Base-by-base conservation (phyloP, 257 asterid species). In the Nemophila menziesii region DNA sequence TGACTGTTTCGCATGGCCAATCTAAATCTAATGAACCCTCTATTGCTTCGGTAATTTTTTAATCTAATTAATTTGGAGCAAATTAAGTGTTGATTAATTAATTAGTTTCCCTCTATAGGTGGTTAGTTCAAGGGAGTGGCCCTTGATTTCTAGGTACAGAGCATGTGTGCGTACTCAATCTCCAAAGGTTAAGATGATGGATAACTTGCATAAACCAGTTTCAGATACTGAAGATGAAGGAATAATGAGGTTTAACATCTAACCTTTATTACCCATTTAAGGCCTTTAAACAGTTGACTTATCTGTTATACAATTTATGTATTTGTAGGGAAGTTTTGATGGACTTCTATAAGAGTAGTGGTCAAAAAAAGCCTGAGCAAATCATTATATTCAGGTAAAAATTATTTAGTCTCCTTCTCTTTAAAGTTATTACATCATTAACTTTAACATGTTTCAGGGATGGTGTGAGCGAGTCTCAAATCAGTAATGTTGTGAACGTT, bases 91-190 rank as follows among this genome's bases (percentile, higher is more conserved):
- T n/a, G n/a, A n/a, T n/a, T n/a, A n/a, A n/a, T n/a, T n/a, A n/a
- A n/a, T 21, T 3, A 6, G 11, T 22, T 23, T 33, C 20, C 8
- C 44, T 44, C 41, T 22, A 37, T 21, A 74, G 84, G 84, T 71
- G 16, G 77, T 75, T 5, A 70, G 84, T 24, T 75, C 84, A 5
- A 61, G 72, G 50, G 54, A 51, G 52, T 75, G 84, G 80, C 80
- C 84, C 3, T 60, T 52, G 48, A 62, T 75, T 51, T 75, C 84
- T 41, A 51, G 67, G 20, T 75, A 75, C 38, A 46, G 64, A 44
- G 84, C 70, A 5, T 52, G 2, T n/a, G n/a, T n/a, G n/a, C n/a
- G n/a, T n/a, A n/a, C n/a, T n/a, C n/a, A n/a, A n/a, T n/a, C n/a
- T n/a, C 62, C 70, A 21, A 71, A 50, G 48, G 57, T 48, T 9